Evolutionary conservation across 1,139 yeast species (phyloP).

Genomic region (Pichiaceae sp.): DNA sequence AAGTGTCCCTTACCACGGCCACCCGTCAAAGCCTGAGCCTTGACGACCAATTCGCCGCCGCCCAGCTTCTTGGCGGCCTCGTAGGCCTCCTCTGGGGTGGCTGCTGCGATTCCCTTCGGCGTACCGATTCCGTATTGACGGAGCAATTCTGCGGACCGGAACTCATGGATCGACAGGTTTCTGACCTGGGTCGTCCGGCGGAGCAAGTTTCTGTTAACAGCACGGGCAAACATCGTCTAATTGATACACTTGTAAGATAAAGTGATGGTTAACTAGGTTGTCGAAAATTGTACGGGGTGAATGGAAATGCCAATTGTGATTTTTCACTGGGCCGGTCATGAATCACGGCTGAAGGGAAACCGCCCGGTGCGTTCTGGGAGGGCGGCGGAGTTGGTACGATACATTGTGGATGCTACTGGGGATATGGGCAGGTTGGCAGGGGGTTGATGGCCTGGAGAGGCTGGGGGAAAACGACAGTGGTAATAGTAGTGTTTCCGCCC

Average conservation of each 20-base stretch:
- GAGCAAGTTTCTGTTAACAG: conserved; percentile 7
- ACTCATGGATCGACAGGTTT: conserved; percentile 87
- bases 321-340: too few relatives aligned
- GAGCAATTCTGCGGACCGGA: conserved; percentile 86
- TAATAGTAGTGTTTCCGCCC: too few relatives aligned
- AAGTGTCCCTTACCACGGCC: conserved; percentile 99
- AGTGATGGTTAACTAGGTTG: not conserved
- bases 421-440: too few relatives aligned
- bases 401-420: too few relatives aligned
- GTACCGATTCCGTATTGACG: conserved; percentile 75
- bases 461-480: too few relatives aligned
- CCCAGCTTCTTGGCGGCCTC: conserved; percentile 64
- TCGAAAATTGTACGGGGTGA: not conserved
- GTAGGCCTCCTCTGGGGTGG: conserved; percentile 82
- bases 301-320: not conserved
- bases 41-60: conserved; percentile 79
- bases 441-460: too few relatives aligned
- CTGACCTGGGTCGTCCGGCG: conserved; percentile 35
- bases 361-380: too few relatives aligned
- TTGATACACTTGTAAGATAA: not conserved
- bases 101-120: conserved; percentile 88
- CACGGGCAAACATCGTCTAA: conserved; percentile 15
- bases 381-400: too few relatives aligned
- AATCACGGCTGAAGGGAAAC: too few relatives aligned
- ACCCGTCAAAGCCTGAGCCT: conserved; percentile 98